phyloP scores from a whole-genome alignment of 176 grass and related monocot genomes.

The Echinochloa phyllopogon region DNA sequence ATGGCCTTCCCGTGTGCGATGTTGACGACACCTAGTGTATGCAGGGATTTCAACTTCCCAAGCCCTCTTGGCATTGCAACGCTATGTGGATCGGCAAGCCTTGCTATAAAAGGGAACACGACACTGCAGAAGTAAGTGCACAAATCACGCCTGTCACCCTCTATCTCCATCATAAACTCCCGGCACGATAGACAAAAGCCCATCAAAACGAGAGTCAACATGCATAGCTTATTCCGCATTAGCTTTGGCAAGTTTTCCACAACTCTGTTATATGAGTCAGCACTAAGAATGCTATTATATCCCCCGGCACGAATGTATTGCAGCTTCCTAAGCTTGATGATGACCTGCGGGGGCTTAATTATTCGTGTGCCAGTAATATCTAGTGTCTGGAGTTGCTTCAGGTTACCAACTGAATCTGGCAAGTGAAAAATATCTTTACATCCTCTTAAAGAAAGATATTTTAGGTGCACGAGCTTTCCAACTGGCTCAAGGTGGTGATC shows the following conservation, averaged over 20 bases:
- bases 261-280: not conserved
- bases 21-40: not conserved
- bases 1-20: not conserved
- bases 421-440: not conserved
- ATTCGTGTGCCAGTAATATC: not conserved
- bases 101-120: not conserved
- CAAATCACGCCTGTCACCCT: not conserved
- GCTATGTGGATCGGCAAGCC: not conserved
- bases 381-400: not conserved
- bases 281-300: not conserved
- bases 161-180: fast-evolving
- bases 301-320: not conserved
- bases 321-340: not conserved
- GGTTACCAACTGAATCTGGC: not conserved
- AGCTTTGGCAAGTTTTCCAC: fast-evolving
- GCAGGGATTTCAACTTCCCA: conserved; percentile 8
- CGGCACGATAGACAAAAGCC: not conserved
- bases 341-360: not conserved
- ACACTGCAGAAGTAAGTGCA: not conserved
- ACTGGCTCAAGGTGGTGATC: not conserved
- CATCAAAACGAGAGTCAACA: not conserved
- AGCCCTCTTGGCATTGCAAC: not conserved
- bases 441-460: not conserved
- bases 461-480: not conserved
- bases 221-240: not conserved